These are phyloP conservation scores for Selaginella moellendorffii DNA, from an alignment of 75 land plant genomes.

Conservation along the genomic window DNA sequence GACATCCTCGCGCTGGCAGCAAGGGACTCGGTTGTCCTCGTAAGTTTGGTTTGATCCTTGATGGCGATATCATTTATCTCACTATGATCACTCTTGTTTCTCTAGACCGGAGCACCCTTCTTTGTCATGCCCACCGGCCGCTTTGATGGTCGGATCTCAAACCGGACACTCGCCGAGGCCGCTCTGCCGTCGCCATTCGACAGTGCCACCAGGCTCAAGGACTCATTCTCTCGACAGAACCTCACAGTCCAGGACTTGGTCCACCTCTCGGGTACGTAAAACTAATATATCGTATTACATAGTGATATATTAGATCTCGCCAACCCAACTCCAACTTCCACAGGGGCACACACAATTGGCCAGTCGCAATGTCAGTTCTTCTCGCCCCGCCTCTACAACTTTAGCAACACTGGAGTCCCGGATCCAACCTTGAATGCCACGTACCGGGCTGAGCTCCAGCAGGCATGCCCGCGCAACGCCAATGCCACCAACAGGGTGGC, in stretches of 20 bases:
- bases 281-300: no score
- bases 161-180: neutral
- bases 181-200: neutral
- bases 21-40: neutral
- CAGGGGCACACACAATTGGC: conserved; percentile 25
- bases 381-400: neutral
- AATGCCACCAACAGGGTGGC: neutral
- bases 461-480: neutral
- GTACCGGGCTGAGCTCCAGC: neutral
- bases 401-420: neutral
- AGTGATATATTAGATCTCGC: neutral
- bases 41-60: neutral
- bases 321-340: neutral
- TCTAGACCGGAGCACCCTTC: no score
- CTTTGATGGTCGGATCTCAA: neutral
- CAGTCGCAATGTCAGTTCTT: conserved; percentile 20
- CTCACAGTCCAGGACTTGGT: neutral
- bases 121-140: neutral
- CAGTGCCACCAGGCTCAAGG: neutral
- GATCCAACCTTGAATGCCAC: neutral
- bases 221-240: neutral
- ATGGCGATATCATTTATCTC: no score
- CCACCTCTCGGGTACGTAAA: neutral
- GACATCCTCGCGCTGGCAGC: neutral
- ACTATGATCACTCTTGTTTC: neutral